Conservation (phyloP, 768 basidiomycete genomes). For the Trametes punicea region DNA sequence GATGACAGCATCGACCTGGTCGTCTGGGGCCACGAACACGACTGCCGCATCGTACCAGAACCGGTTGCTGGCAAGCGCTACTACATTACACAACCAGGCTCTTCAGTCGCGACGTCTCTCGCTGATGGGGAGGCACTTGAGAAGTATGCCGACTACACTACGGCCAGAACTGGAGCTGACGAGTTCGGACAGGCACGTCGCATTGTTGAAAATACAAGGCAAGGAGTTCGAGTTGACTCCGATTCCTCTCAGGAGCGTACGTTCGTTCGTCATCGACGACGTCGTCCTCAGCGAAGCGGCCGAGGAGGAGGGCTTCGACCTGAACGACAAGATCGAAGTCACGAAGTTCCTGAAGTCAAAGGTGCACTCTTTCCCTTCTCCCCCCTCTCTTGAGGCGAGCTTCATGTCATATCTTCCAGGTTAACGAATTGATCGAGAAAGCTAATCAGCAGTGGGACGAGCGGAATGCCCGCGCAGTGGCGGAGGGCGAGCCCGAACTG, state of each 20-base stretch:
- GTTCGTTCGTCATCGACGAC: conserved; percentile 91
- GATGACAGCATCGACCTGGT: conserved; percentile 93
- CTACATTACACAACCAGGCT: conserved; percentile 91
- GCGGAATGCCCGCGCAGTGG: conserved; percentile 57
- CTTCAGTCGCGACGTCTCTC: conserved; percentile 90
- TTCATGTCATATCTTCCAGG: conserved; percentile 38
- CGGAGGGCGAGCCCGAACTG: conserved; percentile 58
- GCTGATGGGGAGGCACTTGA: conserved; percentile 90
- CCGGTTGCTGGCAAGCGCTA: conserved; percentile 89
- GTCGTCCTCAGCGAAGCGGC: conserved; percentile 71
- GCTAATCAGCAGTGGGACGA: conserved; percentile 80
- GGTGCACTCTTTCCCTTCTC: conserved; percentile 36
- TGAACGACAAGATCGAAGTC: conserved; percentile 80
- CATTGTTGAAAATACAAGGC: conserved; percentile 81
- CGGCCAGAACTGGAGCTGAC: neutral
- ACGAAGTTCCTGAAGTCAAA: conserved; percentile 73
- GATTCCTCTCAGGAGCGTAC: conserved; percentile 84
- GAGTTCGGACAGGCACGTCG: conserved; percentile 69
- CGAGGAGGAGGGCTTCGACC: conserved; percentile 71
- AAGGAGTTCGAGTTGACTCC: conserved; percentile 86
- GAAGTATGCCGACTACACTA: conserved; percentile 52
- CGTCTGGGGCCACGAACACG: conserved; percentile 99
- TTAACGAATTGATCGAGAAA: conserved; percentile 72
- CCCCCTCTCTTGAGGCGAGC: neutral
- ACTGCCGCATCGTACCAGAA: conserved; percentile 90